A percentile compares a stretch with the other conserved stretches of the same genome.
Evolutionary conservation across 1,139 yeast species (phyloP).

Genomic region (Debaryomyces fabryi): DNA sequence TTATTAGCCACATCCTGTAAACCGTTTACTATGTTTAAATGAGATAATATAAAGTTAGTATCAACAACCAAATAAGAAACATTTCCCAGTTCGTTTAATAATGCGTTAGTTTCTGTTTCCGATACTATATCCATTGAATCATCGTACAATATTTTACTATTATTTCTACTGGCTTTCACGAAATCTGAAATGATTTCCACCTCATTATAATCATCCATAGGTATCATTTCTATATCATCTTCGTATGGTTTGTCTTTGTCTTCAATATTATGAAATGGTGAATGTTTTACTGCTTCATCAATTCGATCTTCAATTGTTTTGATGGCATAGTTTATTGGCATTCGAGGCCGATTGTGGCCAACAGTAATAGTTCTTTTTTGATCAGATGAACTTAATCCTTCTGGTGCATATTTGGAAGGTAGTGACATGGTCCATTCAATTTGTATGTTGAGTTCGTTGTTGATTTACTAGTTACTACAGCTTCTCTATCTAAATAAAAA

Average conservation of each 20-base stretch:
- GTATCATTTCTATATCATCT: conserved; percentile 54
- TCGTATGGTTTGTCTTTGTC: conserved; percentile 19
- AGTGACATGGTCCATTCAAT: conserved; percentile 23
- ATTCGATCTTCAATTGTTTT: conserved; percentile 38
- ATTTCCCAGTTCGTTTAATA: conserved; percentile 25
- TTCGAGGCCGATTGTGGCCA: conserved; percentile 22
- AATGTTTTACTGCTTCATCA: conserved; percentile 25
- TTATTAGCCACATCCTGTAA: conserved; percentile 41
- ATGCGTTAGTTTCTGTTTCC: conserved; percentile 20
- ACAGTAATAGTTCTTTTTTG: conserved; percentile 34
- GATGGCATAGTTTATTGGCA: conserved; percentile 30
- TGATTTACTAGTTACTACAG: background rate
- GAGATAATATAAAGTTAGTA: conserved; percentile 76
- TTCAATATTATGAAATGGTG: conserved; percentile 10
- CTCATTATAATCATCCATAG: conserved; percentile 50
- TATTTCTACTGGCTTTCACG: conserved; percentile 28
- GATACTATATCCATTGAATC: conserved; percentile 15
- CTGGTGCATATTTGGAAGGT: conserved; percentile 50
- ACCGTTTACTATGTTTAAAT: conserved; percentile 56
- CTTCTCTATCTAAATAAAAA: background rate
- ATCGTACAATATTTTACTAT: conserved; percentile 13
- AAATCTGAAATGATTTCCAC: conserved; percentile 49
- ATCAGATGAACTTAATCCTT: conserved; percentile 38
- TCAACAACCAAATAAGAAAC: conserved; percentile 61
- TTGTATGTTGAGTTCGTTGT: background rate